Percentiles rank a stretch among this genome's conserved stretches.
These are phyloP conservation scores for Musa troglodytarum DNA, from an alignment of 176 grass and related monocot genomes.

Conservation along the genomic window DNA sequence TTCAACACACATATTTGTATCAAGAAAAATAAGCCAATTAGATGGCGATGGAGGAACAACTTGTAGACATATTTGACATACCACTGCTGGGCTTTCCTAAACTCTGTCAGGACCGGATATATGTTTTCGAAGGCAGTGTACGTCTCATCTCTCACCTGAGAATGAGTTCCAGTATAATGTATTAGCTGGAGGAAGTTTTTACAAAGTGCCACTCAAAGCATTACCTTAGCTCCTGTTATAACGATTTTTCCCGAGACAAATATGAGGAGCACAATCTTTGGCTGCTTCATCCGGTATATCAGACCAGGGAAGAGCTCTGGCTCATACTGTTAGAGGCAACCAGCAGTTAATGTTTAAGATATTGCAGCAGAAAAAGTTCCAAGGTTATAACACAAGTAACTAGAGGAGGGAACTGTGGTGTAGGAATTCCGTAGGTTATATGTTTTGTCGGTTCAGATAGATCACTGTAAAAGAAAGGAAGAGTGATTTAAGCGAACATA, in stretches of 20 bases:
- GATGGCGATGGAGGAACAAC: too few species aligned
- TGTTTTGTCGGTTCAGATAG: not conserved
- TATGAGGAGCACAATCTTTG: slow-evolving; percentile 57
- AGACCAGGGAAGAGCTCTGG: slow-evolving; percentile 67
- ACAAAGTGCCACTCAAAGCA: not conserved
- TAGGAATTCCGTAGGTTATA: not conserved
- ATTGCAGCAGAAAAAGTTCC: not conserved
- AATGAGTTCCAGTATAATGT: not conserved
- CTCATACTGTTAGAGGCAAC: slow-evolving; percentile 39
- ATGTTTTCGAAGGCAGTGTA: slow-evolving; percentile 62
- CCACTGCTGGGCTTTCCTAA: slow-evolving; percentile 39
- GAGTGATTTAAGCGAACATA: not conserved
- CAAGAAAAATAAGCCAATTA: too few species aligned
- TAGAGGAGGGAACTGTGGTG: not conserved
- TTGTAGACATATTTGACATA: not conserved
- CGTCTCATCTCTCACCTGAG: slow-evolving; percentile 31
- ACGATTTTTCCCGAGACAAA: slow-evolving; percentile 74
- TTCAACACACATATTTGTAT: too few species aligned
- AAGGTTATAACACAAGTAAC: not conserved
- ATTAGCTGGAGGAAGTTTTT: not conserved
- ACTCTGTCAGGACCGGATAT: slow-evolving; percentile 48
- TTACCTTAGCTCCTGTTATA: slow-evolving; percentile 54
- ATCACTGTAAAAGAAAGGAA: not conserved
- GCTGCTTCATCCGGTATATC: slow-evolving; percentile 58
- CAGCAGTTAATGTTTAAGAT: not conserved